Evolutionary conservation across 2,329 filamentous ascomycete species (phyloP).

Genomic region (Clarireedia paspali): DNA sequence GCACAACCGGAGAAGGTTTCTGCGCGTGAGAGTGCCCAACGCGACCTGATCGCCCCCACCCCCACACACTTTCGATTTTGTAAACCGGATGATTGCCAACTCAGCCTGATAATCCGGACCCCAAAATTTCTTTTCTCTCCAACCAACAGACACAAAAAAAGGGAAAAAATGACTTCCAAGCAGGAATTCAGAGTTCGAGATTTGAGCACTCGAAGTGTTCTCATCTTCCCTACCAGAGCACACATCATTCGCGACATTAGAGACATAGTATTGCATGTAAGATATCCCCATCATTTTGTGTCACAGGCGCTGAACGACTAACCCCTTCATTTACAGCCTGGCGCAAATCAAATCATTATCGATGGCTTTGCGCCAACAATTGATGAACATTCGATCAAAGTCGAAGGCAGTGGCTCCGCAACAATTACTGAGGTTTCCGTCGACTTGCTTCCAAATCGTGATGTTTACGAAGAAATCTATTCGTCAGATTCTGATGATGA

Average conservation of each 20-base stretch:
- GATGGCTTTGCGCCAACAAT: conserved; percentile 45
- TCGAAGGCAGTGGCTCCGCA: conserved; percentile 50
- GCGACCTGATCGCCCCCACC: not conserved
- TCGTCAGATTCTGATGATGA: conserved; percentile 30
- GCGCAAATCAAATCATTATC: conserved; percentile 49
- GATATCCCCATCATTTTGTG: not conserved
- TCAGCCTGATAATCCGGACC: not conserved
- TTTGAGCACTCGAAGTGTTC: conserved; percentile 52
- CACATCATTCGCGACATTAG: conserved; percentile 54
- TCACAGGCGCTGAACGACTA: too few species aligned
- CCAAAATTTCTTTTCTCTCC: not conserved
- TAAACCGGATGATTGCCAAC: not conserved
- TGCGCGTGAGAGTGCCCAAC: not conserved
- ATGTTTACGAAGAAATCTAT: conserved; percentile 35
- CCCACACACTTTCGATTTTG: not conserved
- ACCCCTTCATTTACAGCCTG: conserved; percentile 29
- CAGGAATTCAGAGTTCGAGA: conserved; percentile 49
- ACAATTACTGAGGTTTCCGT: conserved; percentile 56
- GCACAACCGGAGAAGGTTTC: too few species aligned
- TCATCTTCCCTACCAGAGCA: conserved; percentile 53
- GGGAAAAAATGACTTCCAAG: conserved; percentile 14
- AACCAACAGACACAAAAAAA: not conserved
- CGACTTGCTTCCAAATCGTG: conserved; percentile 45
- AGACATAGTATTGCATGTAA: conserved; percentile 37
- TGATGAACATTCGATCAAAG: conserved; percentile 49